Base-by-base conservation (phyloP, 345 rosid species). In the Citrus unshiu region DNA sequence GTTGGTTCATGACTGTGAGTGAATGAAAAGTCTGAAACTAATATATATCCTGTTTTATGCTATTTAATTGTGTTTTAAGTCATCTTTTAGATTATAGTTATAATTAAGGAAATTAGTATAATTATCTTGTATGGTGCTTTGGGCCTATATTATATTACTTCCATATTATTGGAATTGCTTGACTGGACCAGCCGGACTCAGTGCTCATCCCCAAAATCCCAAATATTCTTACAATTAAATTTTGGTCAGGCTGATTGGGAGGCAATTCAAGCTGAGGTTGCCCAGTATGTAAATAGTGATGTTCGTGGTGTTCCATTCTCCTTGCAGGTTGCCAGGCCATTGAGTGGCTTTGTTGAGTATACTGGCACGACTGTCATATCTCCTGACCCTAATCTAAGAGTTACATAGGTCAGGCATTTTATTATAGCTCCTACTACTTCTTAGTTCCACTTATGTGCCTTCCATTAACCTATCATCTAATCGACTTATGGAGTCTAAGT, bases 341-440 rank as follows among this genome's bases (percentile, higher is more conserved):
- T 91, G 79, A 85, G 87, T 82, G 99, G 98, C 74, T 72, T 95
- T 81, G 84, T 89, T 84, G 35, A 32, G 84, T 95, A 51, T 80
- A 94, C 97, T 68, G 97, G 98, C 77, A 89, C 97, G 82, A 96
- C 98, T 82, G 99, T 95, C 81, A 94, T 95, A 86, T 95, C 99
- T 70, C 97, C 99, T 73, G 99, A 94, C 80, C 98, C 98, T 74
- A 94, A 96, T 90, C 84, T 94, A 81, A 92, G 90, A 84, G 92
- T 94, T 79, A 91, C 97, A 25, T 91, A 96, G 98, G 99, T 91
- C 73, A 59, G 83, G 18, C 49, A 7, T 81, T 74, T 19, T 65
- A 62, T 66, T 49, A 62, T 56, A 51, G 16, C 49, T 67, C 49
- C 67, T 54, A 32, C 30, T 35, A 66, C 29, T 67, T 59, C 65